Conservation (phyloP, 2,329 filamentous ascomycete species). For the Atkinsonella texensis region DNA sequence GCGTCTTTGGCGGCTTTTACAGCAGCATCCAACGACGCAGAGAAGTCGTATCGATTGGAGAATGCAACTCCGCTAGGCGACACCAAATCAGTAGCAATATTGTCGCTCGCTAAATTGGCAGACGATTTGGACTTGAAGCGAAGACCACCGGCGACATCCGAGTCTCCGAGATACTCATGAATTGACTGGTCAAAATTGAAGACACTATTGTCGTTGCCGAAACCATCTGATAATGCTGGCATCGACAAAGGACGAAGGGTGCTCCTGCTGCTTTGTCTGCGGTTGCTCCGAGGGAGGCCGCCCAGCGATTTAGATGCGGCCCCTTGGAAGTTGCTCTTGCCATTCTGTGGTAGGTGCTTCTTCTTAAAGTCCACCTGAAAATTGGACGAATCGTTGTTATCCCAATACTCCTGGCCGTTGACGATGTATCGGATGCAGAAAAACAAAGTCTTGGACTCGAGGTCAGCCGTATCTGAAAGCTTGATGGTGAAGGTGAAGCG, state of each 20-base stretch:
- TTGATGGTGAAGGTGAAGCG: constrained; percentile 92
- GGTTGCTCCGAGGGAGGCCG: constrained; percentile 56
- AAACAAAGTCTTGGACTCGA: constrained; percentile 86
- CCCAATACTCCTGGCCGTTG: constrained; percentile 80
- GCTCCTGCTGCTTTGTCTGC: constrained; percentile 28
- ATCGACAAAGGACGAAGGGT: constrained; percentile 41
- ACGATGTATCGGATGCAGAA: constrained; percentile 85
- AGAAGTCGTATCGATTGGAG: constrained; percentile 90
- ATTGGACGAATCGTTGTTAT: constrained; percentile 79
- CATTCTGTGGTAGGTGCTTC: constrained; percentile 52
- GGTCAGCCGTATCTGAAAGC: constrained; percentile 77
- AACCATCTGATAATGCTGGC: constrained; percentile 56
- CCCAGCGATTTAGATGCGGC: constrained; percentile 37
- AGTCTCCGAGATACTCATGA: constrained; percentile 52
- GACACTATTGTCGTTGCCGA: constrained; percentile 46
- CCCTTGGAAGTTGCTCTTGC: constrained; percentile 41
- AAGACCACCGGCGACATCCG: constrained; percentile 39
- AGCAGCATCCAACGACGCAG: constrained; percentile 76
- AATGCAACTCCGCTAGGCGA: constrained; percentile 62
- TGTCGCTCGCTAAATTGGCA: constrained; percentile 50
- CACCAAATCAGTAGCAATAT: constrained; percentile 37
- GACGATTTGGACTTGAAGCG: constrained; percentile 61
- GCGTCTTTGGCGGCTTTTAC: constrained; percentile 60
- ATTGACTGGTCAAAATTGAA: constrained; percentile 48
- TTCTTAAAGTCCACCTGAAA: constrained; percentile 91